Evolutionary conservation across 208 protist species (phyloP).

Genomic region (Leishmania braziliensis): DNA sequence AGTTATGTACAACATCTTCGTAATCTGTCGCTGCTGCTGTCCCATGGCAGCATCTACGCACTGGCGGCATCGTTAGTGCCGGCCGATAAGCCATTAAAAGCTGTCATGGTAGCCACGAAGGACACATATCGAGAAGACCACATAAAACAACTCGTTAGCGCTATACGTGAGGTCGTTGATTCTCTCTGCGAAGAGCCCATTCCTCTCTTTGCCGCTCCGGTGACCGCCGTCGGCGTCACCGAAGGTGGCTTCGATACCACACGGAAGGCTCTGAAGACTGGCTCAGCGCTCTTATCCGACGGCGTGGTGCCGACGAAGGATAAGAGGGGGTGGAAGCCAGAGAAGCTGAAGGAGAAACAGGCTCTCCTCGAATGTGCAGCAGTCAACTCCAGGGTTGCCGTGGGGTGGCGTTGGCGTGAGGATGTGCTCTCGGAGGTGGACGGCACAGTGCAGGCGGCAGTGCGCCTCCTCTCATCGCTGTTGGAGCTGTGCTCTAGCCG

Average conservation of each 20-base stretch:
- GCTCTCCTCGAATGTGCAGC: not conserved
- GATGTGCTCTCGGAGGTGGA: conserved; percentile 27
- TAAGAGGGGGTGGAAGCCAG: not conserved
- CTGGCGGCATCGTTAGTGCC: conserved; percentile 68
- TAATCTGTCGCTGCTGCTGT: conserved; percentile 40
- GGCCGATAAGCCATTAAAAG: conserved; percentile 26
- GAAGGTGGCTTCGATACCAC: not conserved
- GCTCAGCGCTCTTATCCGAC: not conserved
- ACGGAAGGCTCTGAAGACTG: not conserved
- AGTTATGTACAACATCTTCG: conserved; percentile 31
- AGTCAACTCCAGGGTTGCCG: not conserved
- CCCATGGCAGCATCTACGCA: conserved; percentile 47
- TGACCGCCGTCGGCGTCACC: not conserved
- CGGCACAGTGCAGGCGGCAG: conserved; percentile 24
- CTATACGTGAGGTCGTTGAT: conserved; percentile 38
- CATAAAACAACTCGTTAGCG: conserved; percentile 28
- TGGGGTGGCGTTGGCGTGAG: conserved; percentile 27
- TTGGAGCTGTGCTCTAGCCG: conserved; percentile 42
- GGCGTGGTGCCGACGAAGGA: not conserved
- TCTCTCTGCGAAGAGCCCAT: conserved; percentile 34
- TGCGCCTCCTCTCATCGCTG: conserved; percentile 22
- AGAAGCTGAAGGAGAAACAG: not conserved
- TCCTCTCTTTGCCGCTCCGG: not conserved
- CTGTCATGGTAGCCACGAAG: conserved; percentile 50
- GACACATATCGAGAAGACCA: conserved; percentile 32